Conservation (phyloP, 2,329 filamentous ascomycete genomes). For the Teratosphaeria pseudoeucalypti region DNA sequence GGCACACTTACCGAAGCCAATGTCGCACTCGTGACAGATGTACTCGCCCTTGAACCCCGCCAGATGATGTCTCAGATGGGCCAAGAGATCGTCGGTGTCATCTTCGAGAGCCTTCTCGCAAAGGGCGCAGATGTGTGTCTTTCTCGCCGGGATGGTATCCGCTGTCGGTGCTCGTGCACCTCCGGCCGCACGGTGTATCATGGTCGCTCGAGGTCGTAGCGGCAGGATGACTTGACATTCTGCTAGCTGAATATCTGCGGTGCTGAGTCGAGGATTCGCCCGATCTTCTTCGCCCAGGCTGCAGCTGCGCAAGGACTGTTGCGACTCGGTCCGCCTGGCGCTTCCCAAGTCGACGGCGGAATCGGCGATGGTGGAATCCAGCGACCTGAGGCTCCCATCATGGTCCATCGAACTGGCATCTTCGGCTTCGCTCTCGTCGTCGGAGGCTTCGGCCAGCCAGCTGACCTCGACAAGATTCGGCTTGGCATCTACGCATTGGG, state of each 20-base stretch:
- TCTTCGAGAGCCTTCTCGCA: conserved; percentile 14
- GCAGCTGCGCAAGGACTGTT: background rate
- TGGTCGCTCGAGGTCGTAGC: conserved; percentile 3
- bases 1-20: conserved; percentile 9
- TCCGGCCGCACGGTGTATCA: conserved; percentile 7
- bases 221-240: background rate
- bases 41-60: conserved; percentile 13
- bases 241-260: background rate
- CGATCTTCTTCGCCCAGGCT: background rate
- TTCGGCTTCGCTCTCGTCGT: background rate
- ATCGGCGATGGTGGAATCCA: conserved; percentile 1
- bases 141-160: background rate
- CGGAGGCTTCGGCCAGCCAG: conserved; percentile 4
- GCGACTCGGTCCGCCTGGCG: background rate
- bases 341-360: conserved; percentile 6
- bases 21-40: conserved; percentile 14
- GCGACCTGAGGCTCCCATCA: background rate
- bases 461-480: background rate
- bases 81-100: conserved; percentile 11
- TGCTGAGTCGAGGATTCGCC: background rate
- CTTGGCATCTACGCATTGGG: background rate
- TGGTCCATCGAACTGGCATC: background rate
- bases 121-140: conserved; percentile 13
- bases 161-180: background rate
- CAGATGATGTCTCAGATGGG: conserved; percentile 14